These are phyloP conservation scores for Friedmanniomyces simplex DNA, from an alignment of 495 filamentous ascomycete species.

Conservation along the genomic window DNA sequence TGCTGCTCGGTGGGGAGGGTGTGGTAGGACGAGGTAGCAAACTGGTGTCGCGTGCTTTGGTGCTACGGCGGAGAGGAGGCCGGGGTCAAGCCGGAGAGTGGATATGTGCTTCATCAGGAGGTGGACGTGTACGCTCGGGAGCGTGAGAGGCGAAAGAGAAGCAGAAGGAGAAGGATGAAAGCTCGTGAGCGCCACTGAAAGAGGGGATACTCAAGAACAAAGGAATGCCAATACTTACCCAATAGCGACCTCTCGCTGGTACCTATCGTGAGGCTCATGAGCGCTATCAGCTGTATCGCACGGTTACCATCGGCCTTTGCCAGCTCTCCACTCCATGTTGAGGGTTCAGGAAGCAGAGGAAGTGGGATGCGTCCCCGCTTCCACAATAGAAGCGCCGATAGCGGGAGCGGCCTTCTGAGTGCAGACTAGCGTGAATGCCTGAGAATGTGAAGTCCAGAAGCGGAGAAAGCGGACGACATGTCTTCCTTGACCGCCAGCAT, in stretches of 20 bases:
- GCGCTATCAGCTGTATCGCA: background rate
- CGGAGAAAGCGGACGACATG: slow-evolving; percentile 2
- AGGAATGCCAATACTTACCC: background rate
- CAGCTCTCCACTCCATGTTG: background rate
- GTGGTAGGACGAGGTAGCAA: background rate
- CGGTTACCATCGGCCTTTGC: slow-evolving; percentile 5
- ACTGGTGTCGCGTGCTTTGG: background rate
- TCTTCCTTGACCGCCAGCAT: background rate
- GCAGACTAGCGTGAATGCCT: background rate
- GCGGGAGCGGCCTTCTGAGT: background rate
- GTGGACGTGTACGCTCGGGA: background rate
- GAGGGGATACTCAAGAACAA: background rate
- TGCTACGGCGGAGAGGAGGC: background rate
- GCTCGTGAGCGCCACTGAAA: background rate
- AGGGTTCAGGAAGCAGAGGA: background rate
- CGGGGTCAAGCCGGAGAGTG: background rate
- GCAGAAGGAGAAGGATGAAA: background rate
- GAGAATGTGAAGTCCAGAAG: background rate
- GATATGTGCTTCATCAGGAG: background rate
- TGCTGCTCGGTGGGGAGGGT: background rate
- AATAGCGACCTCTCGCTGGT: background rate
- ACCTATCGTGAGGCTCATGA: background rate
- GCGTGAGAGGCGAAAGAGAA: background rate
- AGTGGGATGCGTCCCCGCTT: background rate
- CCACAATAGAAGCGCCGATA: background rate